Evolutionary conservation across 192 early-diverging fungal species (phyloP), one percentile per base, ranked within the genome.

Genomic region (Kappamyces sp.): DNA sequence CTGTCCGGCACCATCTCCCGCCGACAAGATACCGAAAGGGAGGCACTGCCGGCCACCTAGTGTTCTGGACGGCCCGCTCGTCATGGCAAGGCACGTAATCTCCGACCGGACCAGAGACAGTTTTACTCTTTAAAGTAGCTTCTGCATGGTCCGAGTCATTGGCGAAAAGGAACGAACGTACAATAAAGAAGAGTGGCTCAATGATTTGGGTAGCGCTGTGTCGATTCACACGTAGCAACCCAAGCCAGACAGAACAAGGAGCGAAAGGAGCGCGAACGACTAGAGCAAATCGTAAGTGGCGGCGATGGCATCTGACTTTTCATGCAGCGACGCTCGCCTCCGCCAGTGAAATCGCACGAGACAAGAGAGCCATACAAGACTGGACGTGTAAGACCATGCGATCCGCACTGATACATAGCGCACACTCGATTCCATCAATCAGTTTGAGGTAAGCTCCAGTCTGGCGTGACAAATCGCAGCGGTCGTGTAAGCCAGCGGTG

Each of bases 341-440:
- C 15, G 29, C 36, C 5, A 14, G 9, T 1, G 53, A 54, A 8
- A 54, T 32, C n/a, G n/a, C n/a, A n/a, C n/a, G n/a, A n/a, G n/a
- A n/a, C n/a, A n/a, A n/a, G n/a, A 29, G 4, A 33, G 4, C 3
- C 36, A 29, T 37, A 43, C 22, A 54, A 32, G 33, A 38, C 33
- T 5, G 53, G 53, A 54, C 3, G 53, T 15, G 53, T 54, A 54
- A 4, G 30, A 38, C 31, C 3, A 4, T 2, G 11, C 33, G 33
- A 54, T 54, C 45, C 53, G 45, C 15, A n/a, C n/a, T n/a, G n/a
- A n/a, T n/a, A n/a, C 43, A n/a, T 45, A 45, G 53, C 53, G 53
- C 22, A 54, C 53, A 32, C 53, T 54, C 3, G 53, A 54, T 32
- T 31, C 53, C 5, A 54, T 54, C 6, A 32, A 15, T 43, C 29